These are phyloP conservation scores for Camillea tinctor DNA, from an alignment of 2,329 filamentous ascomycete genomes.

Conservation along the genomic window DNA sequence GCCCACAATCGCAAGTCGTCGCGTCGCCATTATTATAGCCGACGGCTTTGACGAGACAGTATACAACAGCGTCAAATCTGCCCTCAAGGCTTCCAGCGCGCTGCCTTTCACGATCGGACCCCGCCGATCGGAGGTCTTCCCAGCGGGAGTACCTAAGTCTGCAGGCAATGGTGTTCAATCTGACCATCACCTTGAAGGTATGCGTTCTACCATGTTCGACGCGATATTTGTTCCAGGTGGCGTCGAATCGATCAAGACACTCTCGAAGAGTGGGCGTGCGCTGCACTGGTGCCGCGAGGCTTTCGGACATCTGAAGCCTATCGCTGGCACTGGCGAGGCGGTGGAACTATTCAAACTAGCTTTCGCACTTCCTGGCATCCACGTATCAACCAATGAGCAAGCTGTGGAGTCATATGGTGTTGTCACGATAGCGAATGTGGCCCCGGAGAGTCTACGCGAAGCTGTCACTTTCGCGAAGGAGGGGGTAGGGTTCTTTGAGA, in stretches of 20 bases:
- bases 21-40: slow-evolving; percentile 72
- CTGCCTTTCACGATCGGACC: slow-evolving; percentile 72
- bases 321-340: slow-evolving; percentile 73
- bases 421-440: slow-evolving; percentile 59
- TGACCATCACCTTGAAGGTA: slow-evolving; percentile 77
- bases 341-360: slow-evolving; percentile 59
- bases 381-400: slow-evolving; percentile 42
- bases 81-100: slow-evolving; percentile 60
- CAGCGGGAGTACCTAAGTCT: slow-evolving; percentile 55
- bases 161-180: slow-evolving; percentile 57
- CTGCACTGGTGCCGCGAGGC: slow-evolving; percentile 77
- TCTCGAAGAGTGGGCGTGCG: slow-evolving; percentile 69
- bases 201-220: slow-evolving; percentile 80
- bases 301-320: slow-evolving; percentile 78
- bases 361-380: slow-evolving; percentile 42
- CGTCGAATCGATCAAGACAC: slow-evolving; percentile 57
- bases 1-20: slow-evolving; percentile 68
- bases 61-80: slow-evolving; percentile 64
- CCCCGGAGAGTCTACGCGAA: slow-evolving; percentile 60
- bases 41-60: slow-evolving; percentile 71
- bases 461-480: slow-evolving; percentile 63
- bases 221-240: slow-evolving; percentile 76
- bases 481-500: slow-evolving; percentile 66
- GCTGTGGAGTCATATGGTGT: slow-evolving; percentile 73
- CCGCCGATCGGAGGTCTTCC: slow-evolving; percentile 63